Percentiles rank a stretch among this genome's conserved stretches.
These are phyloP conservation scores for Syncephalastrum sp. DNA, from an alignment of 371 early-diverging fungal species.

Conservation along the genomic window DNA sequence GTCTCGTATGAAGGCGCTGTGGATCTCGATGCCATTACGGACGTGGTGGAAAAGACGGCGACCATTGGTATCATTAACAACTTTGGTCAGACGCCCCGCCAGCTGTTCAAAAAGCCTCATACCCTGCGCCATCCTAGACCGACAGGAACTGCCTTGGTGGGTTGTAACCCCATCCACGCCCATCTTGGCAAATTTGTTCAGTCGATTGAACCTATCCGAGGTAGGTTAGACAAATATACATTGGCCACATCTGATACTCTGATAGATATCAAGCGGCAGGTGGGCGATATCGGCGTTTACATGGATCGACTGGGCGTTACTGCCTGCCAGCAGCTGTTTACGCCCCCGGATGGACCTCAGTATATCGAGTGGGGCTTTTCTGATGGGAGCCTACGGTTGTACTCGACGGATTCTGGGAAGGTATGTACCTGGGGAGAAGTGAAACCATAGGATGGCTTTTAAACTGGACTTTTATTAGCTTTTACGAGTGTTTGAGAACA, in stretches of 20 bases:
- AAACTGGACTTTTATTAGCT: constrained; percentile 22
- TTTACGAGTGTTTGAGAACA: constrained; percentile 66
- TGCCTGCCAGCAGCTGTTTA: constrained; percentile 48
- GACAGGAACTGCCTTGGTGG: constrained; percentile 33
- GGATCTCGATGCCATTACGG: constrained; percentile 82
- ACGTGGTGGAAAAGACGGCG: constrained; percentile 87
- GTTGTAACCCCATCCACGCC: constrained; percentile 49
- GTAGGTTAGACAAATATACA: constrained; percentile 22
- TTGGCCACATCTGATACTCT: neutral
- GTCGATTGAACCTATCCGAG: constrained; percentile 53
- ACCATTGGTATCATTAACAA: constrained; percentile 93
- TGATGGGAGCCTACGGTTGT: constrained; percentile 67
- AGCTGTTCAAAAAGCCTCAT: constrained; percentile 81
- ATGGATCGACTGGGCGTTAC: constrained; percentile 52
- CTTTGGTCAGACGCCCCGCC: constrained; percentile 94
- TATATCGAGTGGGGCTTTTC: constrained; percentile 77
- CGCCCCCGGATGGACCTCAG: constrained; percentile 57
- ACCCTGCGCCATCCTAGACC: constrained; percentile 45
- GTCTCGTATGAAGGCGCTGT: constrained; percentile 92
- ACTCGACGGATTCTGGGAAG: constrained; percentile 61
- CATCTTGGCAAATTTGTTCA: constrained; percentile 58
- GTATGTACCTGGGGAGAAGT: constrained; percentile 18
- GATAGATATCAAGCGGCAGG: constrained; percentile 55
- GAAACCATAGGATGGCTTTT: neutral
- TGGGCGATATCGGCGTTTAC: constrained; percentile 49